Percentiles rank a stretch among this genome's conserved stretches.
These are phyloP conservation scores for Alternaria infectoria DNA, from an alignment of 2,329 filamentous ascomycete genomes.

Conservation along the genomic window DNA sequence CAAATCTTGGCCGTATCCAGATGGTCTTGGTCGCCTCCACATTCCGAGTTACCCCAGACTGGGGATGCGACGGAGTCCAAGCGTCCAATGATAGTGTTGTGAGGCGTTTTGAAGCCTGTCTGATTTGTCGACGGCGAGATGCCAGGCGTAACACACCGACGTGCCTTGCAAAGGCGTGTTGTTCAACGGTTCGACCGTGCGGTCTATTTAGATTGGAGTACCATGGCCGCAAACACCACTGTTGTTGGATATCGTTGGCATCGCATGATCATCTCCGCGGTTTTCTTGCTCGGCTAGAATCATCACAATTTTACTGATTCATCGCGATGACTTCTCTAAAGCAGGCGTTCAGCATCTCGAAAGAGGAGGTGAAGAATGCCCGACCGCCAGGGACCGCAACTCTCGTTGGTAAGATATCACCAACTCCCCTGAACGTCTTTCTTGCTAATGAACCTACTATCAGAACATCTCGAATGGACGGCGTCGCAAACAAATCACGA, in stretches of 20 bases:
- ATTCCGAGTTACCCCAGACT: constrained; percentile 23
- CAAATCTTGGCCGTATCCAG: constrained; percentile 6
- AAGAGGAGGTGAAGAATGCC: constrained; percentile 47
- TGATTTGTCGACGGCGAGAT: neutral
- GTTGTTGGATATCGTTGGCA: neutral
- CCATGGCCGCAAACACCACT: neutral
- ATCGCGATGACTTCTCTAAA: constrained; percentile 42
- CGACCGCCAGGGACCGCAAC: constrained; percentile 50
- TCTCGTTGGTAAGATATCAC: constrained; percentile 43
- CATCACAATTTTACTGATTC: neutral
- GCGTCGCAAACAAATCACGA: constrained; percentile 41
- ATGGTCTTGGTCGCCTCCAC: constrained; percentile 14
- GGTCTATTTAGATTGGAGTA: constrained; percentile 8
- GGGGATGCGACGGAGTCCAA: constrained; percentile 8
- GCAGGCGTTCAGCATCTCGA: constrained; percentile 48
- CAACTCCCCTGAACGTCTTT: neutral
- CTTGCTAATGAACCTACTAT: neutral
- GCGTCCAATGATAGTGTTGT: neutral
- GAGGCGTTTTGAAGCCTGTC: neutral
- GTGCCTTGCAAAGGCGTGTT: neutral
- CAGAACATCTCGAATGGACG: constrained; percentile 39
- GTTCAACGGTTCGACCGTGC: neutral
- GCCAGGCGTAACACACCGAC: neutral
- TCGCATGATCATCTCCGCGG: neutral
- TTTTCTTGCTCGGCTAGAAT: neutral